A percentile compares a stretch with the other conserved stretches of the same genome.
Conservation (phyloP, 2,329 filamentous ascomycete species). For the Aspergillus eucalypticola region DNA sequence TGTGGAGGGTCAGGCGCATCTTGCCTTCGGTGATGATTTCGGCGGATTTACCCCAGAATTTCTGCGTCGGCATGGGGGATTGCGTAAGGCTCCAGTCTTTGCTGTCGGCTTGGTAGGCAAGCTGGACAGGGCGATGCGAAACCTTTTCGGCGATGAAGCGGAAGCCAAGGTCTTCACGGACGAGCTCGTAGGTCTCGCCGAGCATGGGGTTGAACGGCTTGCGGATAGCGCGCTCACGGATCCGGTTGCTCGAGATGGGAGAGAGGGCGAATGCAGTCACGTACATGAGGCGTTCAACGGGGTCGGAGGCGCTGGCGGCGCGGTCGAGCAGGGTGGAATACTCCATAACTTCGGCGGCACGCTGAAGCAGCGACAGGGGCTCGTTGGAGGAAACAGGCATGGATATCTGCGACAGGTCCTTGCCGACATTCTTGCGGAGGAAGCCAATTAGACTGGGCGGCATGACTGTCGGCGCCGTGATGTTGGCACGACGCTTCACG, state of each 20-base stretch:
- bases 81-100: constrained; percentile 84
- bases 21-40: constrained; percentile 93
- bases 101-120: constrained; percentile 91
- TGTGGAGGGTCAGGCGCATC: constrained; percentile 73
- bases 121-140: constrained; percentile 83
- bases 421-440: constrained; percentile 94
- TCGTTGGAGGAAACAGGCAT: constrained; percentile 98
- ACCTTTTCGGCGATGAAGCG: constrained; percentile 95
- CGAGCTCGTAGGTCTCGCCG: constrained; percentile 90
- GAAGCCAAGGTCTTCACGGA: constrained; percentile 84
- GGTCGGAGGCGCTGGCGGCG: constrained; percentile 59
- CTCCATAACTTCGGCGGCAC: constrained; percentile 85
- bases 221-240: constrained; percentile 86
- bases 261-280: constrained; percentile 90
- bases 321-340: constrained; percentile 82
- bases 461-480: constrained; percentile 71
- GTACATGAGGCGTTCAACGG: constrained; percentile 74
- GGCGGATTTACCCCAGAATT: constrained; percentile 97
- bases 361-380: constrained; percentile 82
- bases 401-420: constrained; percentile 92
- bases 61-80: constrained; percentile 84
- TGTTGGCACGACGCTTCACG: constrained; percentile 67
- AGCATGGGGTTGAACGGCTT: constrained; percentile 98
- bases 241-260: constrained; percentile 75
- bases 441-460: constrained; percentile 93